These are phyloP conservation scores for Taxawa tesnikishii DNA, from an alignment of 2,329 filamentous ascomycete species.

Conservation along the genomic window DNA sequence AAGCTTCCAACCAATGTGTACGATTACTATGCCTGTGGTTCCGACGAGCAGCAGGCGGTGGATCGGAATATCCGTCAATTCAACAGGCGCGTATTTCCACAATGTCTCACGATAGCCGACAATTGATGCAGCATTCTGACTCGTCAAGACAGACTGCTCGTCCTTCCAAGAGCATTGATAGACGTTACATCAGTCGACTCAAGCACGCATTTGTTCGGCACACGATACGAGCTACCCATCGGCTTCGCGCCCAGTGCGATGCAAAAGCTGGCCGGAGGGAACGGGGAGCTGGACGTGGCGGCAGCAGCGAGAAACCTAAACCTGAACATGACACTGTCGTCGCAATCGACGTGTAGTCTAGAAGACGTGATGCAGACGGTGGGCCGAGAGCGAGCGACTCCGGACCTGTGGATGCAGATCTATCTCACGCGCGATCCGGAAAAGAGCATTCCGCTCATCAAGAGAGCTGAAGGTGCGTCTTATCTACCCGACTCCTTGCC, in stretches of 20 bases:
- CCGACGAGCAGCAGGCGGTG: conserved; percentile 5
- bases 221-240: conserved; percentile 21
- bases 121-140: no score
- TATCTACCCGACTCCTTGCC: no score
- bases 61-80: conserved; percentile 2
- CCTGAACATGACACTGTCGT: conserved; percentile 17
- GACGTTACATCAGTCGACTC: conserved; percentile 27
- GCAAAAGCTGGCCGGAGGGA: conserved; percentile 16
- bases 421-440: conserved; percentile 12
- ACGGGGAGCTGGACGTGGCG: conserved; percentile 18
- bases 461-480: conserved; percentile 14
- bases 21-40: conserved; percentile 6
- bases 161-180: conserved; percentile 22
- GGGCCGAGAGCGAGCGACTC: conserved; percentile 7
- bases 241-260: conserved; percentile 19
- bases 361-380: conserved; percentile 15
- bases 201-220: conserved; percentile 33
- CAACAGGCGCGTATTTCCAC: no score
- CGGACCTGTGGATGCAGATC: conserved; percentile 14
- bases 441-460: conserved; percentile 13
- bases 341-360: conserved; percentile 15
- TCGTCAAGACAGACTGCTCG: conserved; percentile 11
- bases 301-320: conserved; percentile 13
- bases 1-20: conserved; percentile 5
- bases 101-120: no score